A percentile compares a stretch with the other conserved stretches of the same genome.
These are phyloP conservation scores for Cercophora newfieldiana DNA, from an alignment of 495 filamentous ascomycete genomes.

Conservation along the genomic window DNA sequence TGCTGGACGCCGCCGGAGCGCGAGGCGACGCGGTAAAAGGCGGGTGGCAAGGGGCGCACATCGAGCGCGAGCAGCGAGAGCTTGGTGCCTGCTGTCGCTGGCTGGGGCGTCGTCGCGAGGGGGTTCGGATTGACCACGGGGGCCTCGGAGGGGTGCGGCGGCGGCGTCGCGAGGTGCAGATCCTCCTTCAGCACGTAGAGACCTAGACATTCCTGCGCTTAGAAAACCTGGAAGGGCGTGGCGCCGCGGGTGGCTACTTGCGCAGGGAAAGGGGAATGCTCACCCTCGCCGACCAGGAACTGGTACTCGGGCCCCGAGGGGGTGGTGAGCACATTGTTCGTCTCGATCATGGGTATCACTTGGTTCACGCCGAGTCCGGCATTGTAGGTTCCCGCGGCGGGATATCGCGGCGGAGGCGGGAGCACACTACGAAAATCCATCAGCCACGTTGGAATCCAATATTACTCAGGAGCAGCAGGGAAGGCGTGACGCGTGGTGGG, in stretches of 20 bases:
- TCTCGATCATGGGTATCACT: slow-evolving; percentile 76
- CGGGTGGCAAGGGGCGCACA: slow-evolving; percentile 57
- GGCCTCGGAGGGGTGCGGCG: slow-evolving; percentile 90
- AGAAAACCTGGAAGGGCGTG: slow-evolving; percentile 14
- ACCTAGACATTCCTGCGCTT: slow-evolving; percentile 51
- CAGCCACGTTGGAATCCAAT: slow-evolving; percentile 14
- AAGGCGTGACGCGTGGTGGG: background rate
- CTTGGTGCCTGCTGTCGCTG: slow-evolving; percentile 84
- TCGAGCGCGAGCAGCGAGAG: slow-evolving; percentile 73
- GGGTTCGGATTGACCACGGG: slow-evolving; percentile 84
- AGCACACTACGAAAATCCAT: slow-evolving; percentile 59
- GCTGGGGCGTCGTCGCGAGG: slow-evolving; percentile 75
- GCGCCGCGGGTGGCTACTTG: too few relatives aligned
- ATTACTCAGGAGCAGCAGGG: background rate
- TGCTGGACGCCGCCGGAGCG: slow-evolving; percentile 43
- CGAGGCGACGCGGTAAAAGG: slow-evolving; percentile 49
- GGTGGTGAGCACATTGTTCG: slow-evolving; percentile 81
- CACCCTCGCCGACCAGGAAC: slow-evolving; percentile 92
- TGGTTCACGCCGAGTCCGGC: slow-evolving; percentile 62
- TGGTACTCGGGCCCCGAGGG: slow-evolving; percentile 77
- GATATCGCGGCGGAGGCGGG: slow-evolving; percentile 83
- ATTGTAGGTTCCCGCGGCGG: slow-evolving; percentile 64
- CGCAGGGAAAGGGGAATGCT: slow-evolving; percentile 8
- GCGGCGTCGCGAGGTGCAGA: slow-evolving; percentile 88
- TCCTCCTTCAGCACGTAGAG: slow-evolving; percentile 88